These are phyloP conservation scores for Luvunga scandens DNA, from an alignment of 345 rosid species.

Conservation along the genomic window DNA sequence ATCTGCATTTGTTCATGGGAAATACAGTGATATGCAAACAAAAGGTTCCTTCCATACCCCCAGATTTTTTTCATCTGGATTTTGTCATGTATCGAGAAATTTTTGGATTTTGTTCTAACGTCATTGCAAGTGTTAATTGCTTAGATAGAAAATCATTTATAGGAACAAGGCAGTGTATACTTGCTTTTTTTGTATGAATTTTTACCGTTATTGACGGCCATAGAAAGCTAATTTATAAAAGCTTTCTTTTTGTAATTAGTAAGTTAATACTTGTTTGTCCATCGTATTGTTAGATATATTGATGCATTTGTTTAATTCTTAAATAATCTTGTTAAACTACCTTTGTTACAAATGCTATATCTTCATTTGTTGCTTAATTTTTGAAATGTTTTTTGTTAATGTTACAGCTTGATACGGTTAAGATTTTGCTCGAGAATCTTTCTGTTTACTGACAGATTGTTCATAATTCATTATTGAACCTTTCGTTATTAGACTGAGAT, in stretches of 20 bases:
- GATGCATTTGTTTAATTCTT: background rate
- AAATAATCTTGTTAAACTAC: background rate
- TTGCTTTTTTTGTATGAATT: background rate
- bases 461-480: too few relatives aligned
- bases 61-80: conserved; percentile 12
- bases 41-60: conserved; percentile 7
- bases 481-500: too few relatives aligned
- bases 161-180: background rate
- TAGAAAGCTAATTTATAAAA: background rate
- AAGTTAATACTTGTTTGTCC: background rate
- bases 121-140: background rate
- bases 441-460: too few relatives aligned
- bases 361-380: too few relatives aligned
- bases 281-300: background rate
- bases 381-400: too few relatives aligned
- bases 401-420: too few relatives aligned
- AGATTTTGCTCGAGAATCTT: too few relatives aligned
- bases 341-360: too few relatives aligned
- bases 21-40: conserved; percentile 1
- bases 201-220: background rate
- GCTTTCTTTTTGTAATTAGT: background rate
- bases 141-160: background rate
- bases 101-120: conserved; percentile 11
- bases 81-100: conserved; percentile 16
- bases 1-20: conserved; percentile 10